These are phyloP conservation scores for Millerozyma miso DNA, from an alignment of 805 yeast species.

Conservation along the genomic window DNA sequence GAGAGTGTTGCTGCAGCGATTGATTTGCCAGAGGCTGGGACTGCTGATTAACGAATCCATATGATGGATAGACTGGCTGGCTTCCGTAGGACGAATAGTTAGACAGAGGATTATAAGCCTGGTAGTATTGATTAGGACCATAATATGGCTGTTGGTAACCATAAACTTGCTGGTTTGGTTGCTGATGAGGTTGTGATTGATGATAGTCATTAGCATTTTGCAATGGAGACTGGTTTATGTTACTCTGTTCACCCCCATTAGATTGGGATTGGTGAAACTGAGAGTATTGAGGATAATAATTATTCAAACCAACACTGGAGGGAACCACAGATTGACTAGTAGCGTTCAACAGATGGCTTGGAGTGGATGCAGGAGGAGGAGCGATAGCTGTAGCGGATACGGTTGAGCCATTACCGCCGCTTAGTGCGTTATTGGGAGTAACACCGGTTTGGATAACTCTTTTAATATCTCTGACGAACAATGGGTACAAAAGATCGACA, in stretches of 20 bases:
- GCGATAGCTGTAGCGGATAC: conserved; percentile 10
- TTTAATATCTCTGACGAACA: conserved; percentile 73
- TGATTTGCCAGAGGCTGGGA: conserved; percentile 6
- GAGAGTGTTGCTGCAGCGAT: conserved; percentile 5
- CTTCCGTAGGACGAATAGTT: conserved; percentile 13
- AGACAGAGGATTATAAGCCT: conserved; percentile 13
- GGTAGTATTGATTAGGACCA: conserved; percentile 22
- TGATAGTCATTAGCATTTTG: conserved; percentile 3
- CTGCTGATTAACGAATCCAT: conserved; percentile 12
- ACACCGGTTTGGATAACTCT: conserved; percentile 45
- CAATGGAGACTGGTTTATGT: conserved; percentile 9
- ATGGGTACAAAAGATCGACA: conserved; percentile 59
- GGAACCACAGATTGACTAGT: conserved; percentile 2
- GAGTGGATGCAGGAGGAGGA: conserved; percentile 9
- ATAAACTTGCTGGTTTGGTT: conserved; percentile 13
- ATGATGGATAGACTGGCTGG: conserved; percentile 15
- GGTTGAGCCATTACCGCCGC: conserved; percentile 7
- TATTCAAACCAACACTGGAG: conserved; percentile 3
- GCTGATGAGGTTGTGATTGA: conserved; percentile 8
- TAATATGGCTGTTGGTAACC: conserved; percentile 21
- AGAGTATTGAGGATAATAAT: conserved; percentile 12
- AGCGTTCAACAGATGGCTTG: conserved; percentile 4
- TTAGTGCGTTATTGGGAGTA: conserved; percentile 25
- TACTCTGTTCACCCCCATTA: conserved; percentile 5
- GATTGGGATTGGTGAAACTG: conserved; percentile 8